phyloP scores from a whole-genome alignment of 192 early-diverging fungal genomes.

The Linnemannia schmuckeri region DNA sequence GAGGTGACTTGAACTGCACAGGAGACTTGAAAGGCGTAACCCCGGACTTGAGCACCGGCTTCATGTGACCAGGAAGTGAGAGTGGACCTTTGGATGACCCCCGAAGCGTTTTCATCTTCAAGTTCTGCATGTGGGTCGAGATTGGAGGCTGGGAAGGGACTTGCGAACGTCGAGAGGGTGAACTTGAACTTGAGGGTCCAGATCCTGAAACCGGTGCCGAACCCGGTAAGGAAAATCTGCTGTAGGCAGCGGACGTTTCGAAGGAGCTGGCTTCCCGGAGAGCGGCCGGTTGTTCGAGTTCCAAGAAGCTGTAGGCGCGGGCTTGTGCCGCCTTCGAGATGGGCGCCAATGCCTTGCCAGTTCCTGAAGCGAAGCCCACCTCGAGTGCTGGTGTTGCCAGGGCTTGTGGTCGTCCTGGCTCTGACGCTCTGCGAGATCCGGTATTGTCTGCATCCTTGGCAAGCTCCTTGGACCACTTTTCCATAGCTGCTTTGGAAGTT shows the following conservation, averaged over 20 bases:
- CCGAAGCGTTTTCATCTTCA: constrained; percentile 33
- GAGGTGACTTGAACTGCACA: constrained; percentile 27
- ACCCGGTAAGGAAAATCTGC: not conserved
- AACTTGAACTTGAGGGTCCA: not conserved
- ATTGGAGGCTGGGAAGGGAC: constrained; percentile 7
- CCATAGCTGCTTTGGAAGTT: constrained; percentile 9
- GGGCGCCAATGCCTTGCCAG: constrained; percentile 9
- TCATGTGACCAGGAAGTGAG: constrained; percentile 7
- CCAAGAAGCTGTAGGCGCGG: constrained; percentile 1
- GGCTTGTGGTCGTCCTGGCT: not conserved
- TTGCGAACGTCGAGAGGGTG: not conserved
- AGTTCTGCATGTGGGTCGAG: constrained; percentile 41
- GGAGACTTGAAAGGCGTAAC: constrained; percentile 29
- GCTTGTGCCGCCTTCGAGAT: not conserved
- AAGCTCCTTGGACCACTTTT: constrained; percentile 32
- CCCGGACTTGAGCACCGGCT: not conserved
- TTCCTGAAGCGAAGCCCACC: constrained; percentile 3
- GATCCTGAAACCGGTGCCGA: no score
- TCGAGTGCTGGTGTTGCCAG: not conserved
- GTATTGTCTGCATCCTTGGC: not conserved
- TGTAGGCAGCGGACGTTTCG: not conserved
- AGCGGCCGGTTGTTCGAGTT: not conserved
- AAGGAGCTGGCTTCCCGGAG: not conserved
- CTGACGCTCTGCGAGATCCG: not conserved
- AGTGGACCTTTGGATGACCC: not conserved